Conservation (phyloP, 2,329 filamentous ascomycete genomes). For the Arachnopeziza araneosa region DNA sequence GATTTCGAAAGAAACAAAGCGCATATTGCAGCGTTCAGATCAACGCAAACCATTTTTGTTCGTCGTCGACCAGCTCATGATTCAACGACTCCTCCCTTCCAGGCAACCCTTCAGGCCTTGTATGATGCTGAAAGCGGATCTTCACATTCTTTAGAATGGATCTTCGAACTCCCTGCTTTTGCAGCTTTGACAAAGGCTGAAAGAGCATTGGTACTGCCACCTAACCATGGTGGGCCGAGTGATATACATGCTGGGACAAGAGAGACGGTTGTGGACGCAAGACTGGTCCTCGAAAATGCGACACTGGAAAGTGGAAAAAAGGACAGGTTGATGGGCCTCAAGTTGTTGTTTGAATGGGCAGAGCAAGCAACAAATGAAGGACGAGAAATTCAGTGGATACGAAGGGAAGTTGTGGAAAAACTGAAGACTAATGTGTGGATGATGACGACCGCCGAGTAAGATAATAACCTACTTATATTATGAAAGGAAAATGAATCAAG, state of each 20-base stretch:
- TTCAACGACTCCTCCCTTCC: slow-evolving; percentile 52
- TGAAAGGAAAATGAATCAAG: background rate
- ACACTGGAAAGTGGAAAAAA: slow-evolving; percentile 41
- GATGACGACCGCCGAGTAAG: slow-evolving; percentile 6
- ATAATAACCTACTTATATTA: background rate
- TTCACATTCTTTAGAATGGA: slow-evolving; percentile 52
- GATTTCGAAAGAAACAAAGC: slow-evolving; percentile 54
- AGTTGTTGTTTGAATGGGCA: slow-evolving; percentile 62
- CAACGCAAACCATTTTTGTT: slow-evolving; percentile 58
- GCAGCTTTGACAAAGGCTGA: slow-evolving; percentile 51
- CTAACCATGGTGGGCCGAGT: slow-evolving; percentile 35
- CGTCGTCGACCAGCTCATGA: slow-evolving; percentile 53
- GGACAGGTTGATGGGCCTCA: slow-evolving; percentile 57
- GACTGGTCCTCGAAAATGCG: slow-evolving; percentile 49
- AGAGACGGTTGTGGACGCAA: slow-evolving; percentile 56
- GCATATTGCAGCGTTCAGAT: slow-evolving; percentile 52
- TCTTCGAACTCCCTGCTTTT: slow-evolving; percentile 54
- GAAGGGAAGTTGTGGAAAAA: slow-evolving; percentile 49
- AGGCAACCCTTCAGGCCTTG: slow-evolving; percentile 55
- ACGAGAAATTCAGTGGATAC: slow-evolving; percentile 45
- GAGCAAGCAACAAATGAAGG: slow-evolving; percentile 40
- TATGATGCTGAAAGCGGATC: slow-evolving; percentile 49
- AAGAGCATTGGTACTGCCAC: slow-evolving; percentile 44
- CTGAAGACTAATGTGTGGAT: slow-evolving; percentile 47
- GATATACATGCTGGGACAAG: slow-evolving; percentile 45